Evolutionary conservation across 495 filamentous ascomycete genomes (phyloP).

Genomic region (Aspergillus incahuasiensis): DNA sequence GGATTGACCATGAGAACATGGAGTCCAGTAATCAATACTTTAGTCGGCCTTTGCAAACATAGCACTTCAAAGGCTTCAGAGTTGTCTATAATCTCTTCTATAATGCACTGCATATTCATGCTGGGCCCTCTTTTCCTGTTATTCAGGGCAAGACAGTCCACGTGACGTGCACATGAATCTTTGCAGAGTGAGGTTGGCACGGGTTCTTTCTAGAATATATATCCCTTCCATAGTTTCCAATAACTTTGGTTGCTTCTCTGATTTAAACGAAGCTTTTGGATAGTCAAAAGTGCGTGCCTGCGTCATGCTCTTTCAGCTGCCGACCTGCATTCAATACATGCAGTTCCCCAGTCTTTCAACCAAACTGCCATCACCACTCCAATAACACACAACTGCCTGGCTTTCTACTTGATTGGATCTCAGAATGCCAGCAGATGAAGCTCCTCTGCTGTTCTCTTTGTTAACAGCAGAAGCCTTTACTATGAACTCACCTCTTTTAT

Average conservation of each 20-base stretch:
- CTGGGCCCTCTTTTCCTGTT: neutral
- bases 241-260: no score
- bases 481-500: neutral
- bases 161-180: slow-evolving; percentile 15
- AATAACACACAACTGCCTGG: neutral
- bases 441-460: neutral
- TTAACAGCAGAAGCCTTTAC: neutral
- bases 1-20: neutral
- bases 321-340: neutral
- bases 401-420: neutral
- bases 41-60: no score
- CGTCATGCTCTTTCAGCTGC: no score
- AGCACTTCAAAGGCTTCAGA: no score
- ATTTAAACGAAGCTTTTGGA: no score
- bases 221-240: no score
- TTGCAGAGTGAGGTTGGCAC: no score
- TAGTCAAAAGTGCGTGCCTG: no score
- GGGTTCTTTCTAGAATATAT: no score
- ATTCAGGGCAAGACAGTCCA: slow-evolving; percentile 13
- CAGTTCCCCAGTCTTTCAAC: neutral
- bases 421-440: neutral
- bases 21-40: no score
- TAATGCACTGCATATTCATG: no score
- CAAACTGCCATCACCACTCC: neutral
- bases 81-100: no score